Evolutionary conservation across 768 basidiomycete genomes (phyloP).

Genomic region (Xerocomus spinulosus): DNA sequence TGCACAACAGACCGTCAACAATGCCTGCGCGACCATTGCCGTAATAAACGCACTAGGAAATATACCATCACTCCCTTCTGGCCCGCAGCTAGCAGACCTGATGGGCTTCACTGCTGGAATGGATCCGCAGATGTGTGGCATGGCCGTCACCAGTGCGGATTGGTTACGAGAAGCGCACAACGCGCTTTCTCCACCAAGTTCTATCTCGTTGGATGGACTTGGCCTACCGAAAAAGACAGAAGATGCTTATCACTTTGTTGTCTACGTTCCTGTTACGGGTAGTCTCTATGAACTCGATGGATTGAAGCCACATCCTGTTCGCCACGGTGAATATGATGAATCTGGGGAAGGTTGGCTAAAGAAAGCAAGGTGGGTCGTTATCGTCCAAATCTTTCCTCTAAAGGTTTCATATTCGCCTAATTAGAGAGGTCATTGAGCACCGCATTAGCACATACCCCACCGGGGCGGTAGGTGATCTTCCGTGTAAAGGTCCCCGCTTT

Average conservation of each 20-base stretch:
- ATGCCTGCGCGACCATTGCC: constrained; percentile 94
- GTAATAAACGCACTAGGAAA: constrained; percentile 89
- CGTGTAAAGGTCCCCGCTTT: background rate
- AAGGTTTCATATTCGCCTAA: constrained; percentile 18
- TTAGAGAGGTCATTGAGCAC: constrained; percentile 76
- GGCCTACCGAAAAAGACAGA: constrained; percentile 60
- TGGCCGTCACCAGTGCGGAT: constrained; percentile 75
- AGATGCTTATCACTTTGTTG: constrained; percentile 96
- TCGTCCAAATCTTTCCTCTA: constrained; percentile 5
- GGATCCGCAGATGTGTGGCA: constrained; percentile 81
- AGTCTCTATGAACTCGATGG: constrained; percentile 93
- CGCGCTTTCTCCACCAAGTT: constrained; percentile 83
- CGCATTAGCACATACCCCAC: constrained; percentile 89
- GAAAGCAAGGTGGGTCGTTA: constrained; percentile 56
- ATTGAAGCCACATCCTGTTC: constrained; percentile 71
- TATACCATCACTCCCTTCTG: constrained; percentile 58
- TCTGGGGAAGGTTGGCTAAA: constrained; percentile 78
- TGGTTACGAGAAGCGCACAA: constrained; percentile 88
- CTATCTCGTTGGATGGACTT: constrained; percentile 83
- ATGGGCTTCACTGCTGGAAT: constrained; percentile 76
- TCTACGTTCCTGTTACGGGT: constrained; percentile 84
- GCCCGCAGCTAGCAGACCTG: constrained; percentile 67
- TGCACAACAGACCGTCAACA: constrained; percentile 92
- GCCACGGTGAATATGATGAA: constrained; percentile 70
- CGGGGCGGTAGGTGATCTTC: constrained; percentile 63